A percentile compares a stretch with the other conserved stretches of the same genome.
Conservation (phyloP, 2,329 filamentous ascomycete genomes). For the Phoma sp. region DNA sequence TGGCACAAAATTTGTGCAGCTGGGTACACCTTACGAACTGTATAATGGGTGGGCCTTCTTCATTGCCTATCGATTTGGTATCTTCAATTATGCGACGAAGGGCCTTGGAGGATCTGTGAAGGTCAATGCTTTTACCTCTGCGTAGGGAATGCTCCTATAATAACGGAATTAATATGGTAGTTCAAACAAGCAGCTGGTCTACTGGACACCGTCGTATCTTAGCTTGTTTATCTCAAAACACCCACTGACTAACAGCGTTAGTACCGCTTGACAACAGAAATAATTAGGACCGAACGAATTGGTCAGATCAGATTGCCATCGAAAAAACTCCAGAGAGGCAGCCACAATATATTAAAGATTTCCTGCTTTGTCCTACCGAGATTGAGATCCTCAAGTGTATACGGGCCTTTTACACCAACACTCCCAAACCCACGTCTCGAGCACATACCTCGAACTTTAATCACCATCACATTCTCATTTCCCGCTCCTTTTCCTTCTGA, state of each 20-base stretch:
- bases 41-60: slow-evolving; percentile 35
- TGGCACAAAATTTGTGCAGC: slow-evolving; percentile 21
- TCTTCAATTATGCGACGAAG: slow-evolving; percentile 41
- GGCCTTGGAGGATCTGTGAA: slow-evolving; percentile 32
- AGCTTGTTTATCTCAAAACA: neutral
- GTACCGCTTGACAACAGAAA: too few relatives aligned
- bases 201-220: too few relatives aligned
- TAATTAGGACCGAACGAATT: too few relatives aligned
- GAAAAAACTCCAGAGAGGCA: neutral
- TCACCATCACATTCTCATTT: neutral
- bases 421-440: neutral
- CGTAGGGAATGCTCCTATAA: neutral
- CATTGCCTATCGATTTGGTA: slow-evolving; percentile 40
- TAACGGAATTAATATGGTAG: too few relatives aligned
- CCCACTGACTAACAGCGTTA: too few relatives aligned
- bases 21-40: slow-evolving; percentile 29
- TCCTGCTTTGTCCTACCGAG: too few relatives aligned
- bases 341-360: too few relatives aligned
- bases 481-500: neutral
- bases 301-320: too few relatives aligned
- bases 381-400: too few relatives aligned
- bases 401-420: neutral
- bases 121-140: slow-evolving; percentile 7
- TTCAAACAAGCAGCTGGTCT: too few relatives aligned
- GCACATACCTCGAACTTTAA: neutral